Evolutionary conservation across 306 rosid species (phyloP).

Genomic region (Mimosa pudica): DNA sequence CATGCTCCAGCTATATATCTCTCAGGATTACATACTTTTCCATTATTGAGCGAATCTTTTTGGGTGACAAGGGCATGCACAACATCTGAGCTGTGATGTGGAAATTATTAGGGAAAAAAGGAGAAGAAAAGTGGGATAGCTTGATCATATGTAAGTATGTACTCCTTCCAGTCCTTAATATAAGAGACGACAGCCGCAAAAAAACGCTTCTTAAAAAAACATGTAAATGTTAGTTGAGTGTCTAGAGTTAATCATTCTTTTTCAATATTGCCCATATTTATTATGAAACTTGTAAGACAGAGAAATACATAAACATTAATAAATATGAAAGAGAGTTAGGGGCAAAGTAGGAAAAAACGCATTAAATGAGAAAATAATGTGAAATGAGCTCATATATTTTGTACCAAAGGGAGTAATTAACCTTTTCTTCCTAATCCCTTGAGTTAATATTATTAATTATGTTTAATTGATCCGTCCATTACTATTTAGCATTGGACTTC

Average conservation of each 20-base stretch:
- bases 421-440: constrained; percentile 35
- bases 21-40: constrained; percentile 2
- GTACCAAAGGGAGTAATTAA: not conserved
- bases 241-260: no score
- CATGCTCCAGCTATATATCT: not conserved
- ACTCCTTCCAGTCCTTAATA: no score
- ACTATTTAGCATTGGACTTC: constrained; percentile 16
- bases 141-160: constrained; percentile 45
- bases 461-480: not conserved
- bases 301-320: no score
- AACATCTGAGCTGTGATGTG: constrained; percentile 12
- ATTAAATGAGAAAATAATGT: no score
- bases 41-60: constrained; percentile 43
- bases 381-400: no score
- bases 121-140: not conserved
- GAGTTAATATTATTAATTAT: constrained; percentile 6
- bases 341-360: no score
- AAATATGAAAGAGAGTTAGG: no score
- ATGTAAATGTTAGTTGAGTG: no score
- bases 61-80: constrained; percentile 28
- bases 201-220: no score
- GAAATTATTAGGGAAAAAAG: not conserved
- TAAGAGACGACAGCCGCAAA: no score
- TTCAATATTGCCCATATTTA: no score
- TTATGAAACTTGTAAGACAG: no score